phyloP scores from a whole-genome alignment of 164 flowering plant genomes.

The Dillenia suffruticosa region DNA sequence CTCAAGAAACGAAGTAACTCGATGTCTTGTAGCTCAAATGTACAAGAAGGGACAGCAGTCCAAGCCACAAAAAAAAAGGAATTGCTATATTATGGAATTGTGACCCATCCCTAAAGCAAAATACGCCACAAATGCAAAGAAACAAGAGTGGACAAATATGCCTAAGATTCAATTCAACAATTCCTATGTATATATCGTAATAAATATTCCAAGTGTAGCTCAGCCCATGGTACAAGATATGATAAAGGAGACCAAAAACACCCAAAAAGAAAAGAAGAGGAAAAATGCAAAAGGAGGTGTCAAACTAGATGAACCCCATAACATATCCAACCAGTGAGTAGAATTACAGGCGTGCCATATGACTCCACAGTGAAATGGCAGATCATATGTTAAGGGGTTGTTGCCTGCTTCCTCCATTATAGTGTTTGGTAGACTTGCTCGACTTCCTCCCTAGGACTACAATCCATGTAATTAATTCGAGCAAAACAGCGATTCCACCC shows the following conservation, averaged over 20 bases:
- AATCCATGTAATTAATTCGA: slow-evolving; percentile 70
- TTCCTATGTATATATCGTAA: too few relatives aligned
- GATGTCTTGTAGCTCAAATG: too few relatives aligned
- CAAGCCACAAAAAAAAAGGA: too few relatives aligned
- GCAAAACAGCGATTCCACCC: slow-evolving; percentile 41
- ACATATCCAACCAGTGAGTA: background rate
- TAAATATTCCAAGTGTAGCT: too few relatives aligned
- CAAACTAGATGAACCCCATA: background rate
- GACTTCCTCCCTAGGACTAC: slow-evolving; percentile 51
- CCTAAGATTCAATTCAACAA: too few relatives aligned
- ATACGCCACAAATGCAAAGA: background rate
- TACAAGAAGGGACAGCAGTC: too few relatives aligned
- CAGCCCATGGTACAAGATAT: too few relatives aligned
- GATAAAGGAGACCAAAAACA: background rate
- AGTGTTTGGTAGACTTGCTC: slow-evolving; percentile 38
- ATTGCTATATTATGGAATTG: too few relatives aligned
- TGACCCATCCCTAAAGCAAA: too few relatives aligned
- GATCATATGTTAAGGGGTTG: background rate
- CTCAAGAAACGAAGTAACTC: too few relatives aligned
- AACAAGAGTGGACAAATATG: background rate
- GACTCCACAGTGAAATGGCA: too few relatives aligned
- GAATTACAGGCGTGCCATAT: background rate
- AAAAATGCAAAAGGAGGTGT: background rate
- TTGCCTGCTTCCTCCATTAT: slow-evolving; percentile 19
- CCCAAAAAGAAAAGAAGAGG: background rate